These are phyloP conservation scores for Funneliformis geosporum DNA, from an alignment of 192 early-diverging fungal genomes.

Conservation along the genomic window DNA sequence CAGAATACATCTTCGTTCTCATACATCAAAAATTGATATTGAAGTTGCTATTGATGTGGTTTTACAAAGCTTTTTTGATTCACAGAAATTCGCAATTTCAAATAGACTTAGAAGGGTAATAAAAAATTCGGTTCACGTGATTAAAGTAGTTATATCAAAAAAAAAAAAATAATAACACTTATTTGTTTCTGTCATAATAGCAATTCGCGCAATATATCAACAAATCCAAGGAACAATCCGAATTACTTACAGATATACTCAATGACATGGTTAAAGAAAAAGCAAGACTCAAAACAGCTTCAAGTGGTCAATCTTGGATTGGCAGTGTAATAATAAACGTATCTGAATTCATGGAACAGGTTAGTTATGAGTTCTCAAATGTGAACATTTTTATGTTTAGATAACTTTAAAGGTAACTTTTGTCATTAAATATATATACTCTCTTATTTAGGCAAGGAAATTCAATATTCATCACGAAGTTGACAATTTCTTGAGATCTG, in stretches of 20 bases:
- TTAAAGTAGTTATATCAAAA: no score
- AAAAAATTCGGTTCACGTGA: not conserved
- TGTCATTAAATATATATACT: not conserved
- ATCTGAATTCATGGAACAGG: slow-evolving; percentile 9
- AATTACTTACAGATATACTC: slow-evolving; percentile 19
- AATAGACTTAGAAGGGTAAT: slow-evolving; percentile 64
- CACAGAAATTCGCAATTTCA: slow-evolving; percentile 94
- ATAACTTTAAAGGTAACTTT: not conserved
- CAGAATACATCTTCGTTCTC: slow-evolving; percentile 89
- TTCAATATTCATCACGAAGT: slow-evolving; percentile 7
- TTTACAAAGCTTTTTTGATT: slow-evolving; percentile 85
- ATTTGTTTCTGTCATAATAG: not conserved
- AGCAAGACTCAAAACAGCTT: not conserved
- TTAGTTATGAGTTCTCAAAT: not conserved
- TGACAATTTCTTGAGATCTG: slow-evolving; percentile 18
- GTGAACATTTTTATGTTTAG: no score
- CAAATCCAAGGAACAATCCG: not conserved
- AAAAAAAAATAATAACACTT: no score
- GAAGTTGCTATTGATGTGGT: slow-evolving; percentile 91
- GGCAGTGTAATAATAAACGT: not conserved
- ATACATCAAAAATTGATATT: slow-evolving; percentile 87
- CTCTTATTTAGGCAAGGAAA: slow-evolving; percentile 9
- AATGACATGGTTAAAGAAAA: slow-evolving; percentile 21
- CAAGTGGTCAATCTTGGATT: not conserved
- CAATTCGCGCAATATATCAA: slow-evolving; percentile 29